Conservation (phyloP, 2,329 filamentous ascomycete genomes). For the Pestalotiopsis sp. region DNA sequence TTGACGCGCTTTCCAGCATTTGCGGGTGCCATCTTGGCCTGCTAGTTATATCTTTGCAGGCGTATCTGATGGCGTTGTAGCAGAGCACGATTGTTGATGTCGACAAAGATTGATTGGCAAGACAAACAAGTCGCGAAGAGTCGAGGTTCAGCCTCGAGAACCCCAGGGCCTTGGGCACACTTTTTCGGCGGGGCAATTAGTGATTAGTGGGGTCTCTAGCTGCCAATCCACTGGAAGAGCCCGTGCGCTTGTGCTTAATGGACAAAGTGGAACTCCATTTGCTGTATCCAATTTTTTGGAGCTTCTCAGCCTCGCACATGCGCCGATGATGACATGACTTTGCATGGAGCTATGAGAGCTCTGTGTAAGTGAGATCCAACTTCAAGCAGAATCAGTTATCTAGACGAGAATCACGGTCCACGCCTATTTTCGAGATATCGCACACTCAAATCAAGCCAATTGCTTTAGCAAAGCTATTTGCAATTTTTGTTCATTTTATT, state of each 20-base stretch:
- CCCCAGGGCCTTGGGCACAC: background rate
- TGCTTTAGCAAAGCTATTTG: background rate
- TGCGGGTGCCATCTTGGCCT: constrained; percentile 57
- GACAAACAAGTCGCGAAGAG: background rate
- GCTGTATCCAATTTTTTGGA: background rate
- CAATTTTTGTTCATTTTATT: background rate
- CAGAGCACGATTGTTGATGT: constrained; percentile 8
- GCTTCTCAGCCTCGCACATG: constrained; percentile 24
- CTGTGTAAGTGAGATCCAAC: constrained; percentile 13
- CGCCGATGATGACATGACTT: constrained; percentile 27
- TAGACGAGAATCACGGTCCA: background rate
- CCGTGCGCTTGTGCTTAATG: background rate
- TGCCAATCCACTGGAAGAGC: background rate
- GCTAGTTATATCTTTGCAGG: too few relatives aligned
- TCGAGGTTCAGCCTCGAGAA: constrained; percentile 18
- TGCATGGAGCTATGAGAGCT: background rate
- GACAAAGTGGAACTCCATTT: background rate
- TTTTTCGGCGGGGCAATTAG: background rate
- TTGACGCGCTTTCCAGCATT: constrained; percentile 67
- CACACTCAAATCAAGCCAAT: background rate
- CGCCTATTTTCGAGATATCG: background rate
- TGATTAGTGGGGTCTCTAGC: background rate
- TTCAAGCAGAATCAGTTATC: background rate
- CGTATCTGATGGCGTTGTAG: background rate
- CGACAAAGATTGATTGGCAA: background rate